These are phyloP conservation scores for Boechera divaricarpa DNA, from an alignment of 345 rosid species.

Conservation along the genomic window DNA sequence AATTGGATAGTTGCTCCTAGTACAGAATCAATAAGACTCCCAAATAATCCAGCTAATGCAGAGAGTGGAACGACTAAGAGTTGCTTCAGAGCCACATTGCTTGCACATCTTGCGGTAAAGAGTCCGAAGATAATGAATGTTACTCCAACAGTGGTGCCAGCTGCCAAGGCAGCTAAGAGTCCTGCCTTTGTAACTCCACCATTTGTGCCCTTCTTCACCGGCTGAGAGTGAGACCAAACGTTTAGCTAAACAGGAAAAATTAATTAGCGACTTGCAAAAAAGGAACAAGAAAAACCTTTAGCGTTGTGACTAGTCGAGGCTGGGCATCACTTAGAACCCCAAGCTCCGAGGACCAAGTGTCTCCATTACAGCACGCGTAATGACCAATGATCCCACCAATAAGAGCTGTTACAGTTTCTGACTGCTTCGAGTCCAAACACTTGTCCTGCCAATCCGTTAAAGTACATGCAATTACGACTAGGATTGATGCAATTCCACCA, in stretches of 20 bases:
- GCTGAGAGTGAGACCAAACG: constrained; percentile 53
- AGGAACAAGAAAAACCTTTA: constrained; percentile 62
- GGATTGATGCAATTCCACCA: constrained; percentile 68
- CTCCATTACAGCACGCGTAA: constrained; percentile 88
- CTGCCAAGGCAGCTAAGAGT: constrained; percentile 81
- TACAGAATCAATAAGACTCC: constrained; percentile 85
- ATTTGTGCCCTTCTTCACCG: constrained; percentile 89
- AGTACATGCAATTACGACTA: constrained; percentile 58
- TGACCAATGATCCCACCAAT: constrained; percentile 94
- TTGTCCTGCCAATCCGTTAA: constrained; percentile 70
- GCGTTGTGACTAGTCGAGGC: constrained; percentile 87
- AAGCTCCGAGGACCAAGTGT: constrained; percentile 99
- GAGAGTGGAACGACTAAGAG: constrained; percentile 76
- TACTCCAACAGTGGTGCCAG: constrained; percentile 76
- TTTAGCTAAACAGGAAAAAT: constrained; percentile 17
- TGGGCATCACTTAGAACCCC: constrained; percentile 91
- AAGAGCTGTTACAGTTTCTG: constrained; percentile 58
- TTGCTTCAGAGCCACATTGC: constrained; percentile 66
- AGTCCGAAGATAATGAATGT: constrained; percentile 69
- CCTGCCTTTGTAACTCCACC: constrained; percentile 92
- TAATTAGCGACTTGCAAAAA: neutral
- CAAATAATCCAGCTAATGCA: constrained; percentile 75
- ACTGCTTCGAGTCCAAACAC: constrained; percentile 75
- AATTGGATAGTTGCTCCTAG: constrained; percentile 93
- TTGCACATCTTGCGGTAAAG: constrained; percentile 65